phyloP scores from a whole-genome alignment of 805 yeast genomes.

The Candida morakotiae region DNA sequence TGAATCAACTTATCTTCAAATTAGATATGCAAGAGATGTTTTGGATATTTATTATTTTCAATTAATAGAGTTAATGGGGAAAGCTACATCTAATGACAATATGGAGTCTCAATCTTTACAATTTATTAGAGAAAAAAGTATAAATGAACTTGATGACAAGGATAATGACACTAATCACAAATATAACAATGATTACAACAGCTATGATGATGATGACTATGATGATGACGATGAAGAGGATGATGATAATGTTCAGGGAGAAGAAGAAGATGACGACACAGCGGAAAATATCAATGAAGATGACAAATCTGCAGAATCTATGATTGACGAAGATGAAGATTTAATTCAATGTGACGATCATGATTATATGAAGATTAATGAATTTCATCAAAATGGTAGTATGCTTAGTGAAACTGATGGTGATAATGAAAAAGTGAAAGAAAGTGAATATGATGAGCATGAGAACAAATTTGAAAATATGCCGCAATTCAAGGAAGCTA shows the following conservation, averaged over 20 bases:
- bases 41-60: conserved; percentile 37
- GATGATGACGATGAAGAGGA: conserved; percentile 8
- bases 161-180: too few species aligned
- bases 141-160: conserved; percentile 6
- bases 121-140: conserved; percentile 2
- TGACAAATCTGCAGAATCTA: not conserved
- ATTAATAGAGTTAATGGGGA: conserved; percentile 39
- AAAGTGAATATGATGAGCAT: conserved; percentile 3
- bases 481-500: too few species aligned
- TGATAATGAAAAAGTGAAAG: too few species aligned
- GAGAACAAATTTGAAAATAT: too few species aligned
- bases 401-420: too few species aligned
- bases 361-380: too few species aligned
- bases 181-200: too few species aligned
- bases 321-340: conserved; percentile 7
- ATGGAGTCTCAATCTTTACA: conserved; percentile 3
- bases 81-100: conserved; percentile 12
- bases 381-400: too few species aligned
- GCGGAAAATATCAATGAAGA: conserved; percentile 1
- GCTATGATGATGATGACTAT: conserved; percentile 4
- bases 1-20: conserved; percentile 10
- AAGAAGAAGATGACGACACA: conserved; percentile 1
- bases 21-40: conserved; percentile 33
- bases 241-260: conserved; percentile 2
- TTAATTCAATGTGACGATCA: conserved; percentile 3